A percentile compares a stretch with the other conserved stretches of the same genome.
phyloP scores from a whole-genome alignment of 768 basidiomycete genomes.

The Termitomyces sp. region DNA sequence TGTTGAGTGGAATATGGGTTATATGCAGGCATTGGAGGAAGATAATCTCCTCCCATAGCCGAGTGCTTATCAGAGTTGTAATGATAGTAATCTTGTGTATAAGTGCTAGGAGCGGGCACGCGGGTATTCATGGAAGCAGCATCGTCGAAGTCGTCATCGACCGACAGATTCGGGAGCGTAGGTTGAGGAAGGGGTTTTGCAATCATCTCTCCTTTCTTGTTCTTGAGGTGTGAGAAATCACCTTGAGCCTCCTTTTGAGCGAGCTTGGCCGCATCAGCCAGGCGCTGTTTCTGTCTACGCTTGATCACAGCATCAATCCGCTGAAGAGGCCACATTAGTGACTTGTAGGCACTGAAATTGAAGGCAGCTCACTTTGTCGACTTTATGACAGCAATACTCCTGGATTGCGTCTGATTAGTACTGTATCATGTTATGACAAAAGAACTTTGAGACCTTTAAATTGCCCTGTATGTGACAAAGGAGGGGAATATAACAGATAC shows the following conservation, averaged over 20 bases:
- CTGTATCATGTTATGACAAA: background rate
- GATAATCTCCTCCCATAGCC: conserved; percentile 36
- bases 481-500: conserved; percentile 87
- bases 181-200: conserved; percentile 86
- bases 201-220: conserved; percentile 84
- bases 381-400: conserved; percentile 99
- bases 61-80: conserved; percentile 49
- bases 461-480: conserved; percentile 96
- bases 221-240: conserved; percentile 87
- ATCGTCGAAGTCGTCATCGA: conserved; percentile 72
- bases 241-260: conserved; percentile 91
- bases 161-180: conserved; percentile 86
- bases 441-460: conserved; percentile 60
- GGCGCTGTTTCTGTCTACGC: conserved; percentile 81
- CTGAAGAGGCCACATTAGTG: conserved; percentile 31
- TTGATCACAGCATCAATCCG: conserved; percentile 93
- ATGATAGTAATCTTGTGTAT: conserved; percentile 52
- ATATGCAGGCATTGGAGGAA: conserved; percentile 76
- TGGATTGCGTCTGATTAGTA: conserved; percentile 20
- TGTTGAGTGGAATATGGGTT: conserved; percentile 60
- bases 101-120: conserved; percentile 45
- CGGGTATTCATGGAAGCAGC: conserved; percentile 53
- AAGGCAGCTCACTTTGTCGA: conserved; percentile 72
- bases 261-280: conserved; percentile 71
- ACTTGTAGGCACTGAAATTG: background rate